Evolutionary conservation across 805 yeast genomes (phyloP).

Genomic region (Teunomyces aglyptinius): DNA sequence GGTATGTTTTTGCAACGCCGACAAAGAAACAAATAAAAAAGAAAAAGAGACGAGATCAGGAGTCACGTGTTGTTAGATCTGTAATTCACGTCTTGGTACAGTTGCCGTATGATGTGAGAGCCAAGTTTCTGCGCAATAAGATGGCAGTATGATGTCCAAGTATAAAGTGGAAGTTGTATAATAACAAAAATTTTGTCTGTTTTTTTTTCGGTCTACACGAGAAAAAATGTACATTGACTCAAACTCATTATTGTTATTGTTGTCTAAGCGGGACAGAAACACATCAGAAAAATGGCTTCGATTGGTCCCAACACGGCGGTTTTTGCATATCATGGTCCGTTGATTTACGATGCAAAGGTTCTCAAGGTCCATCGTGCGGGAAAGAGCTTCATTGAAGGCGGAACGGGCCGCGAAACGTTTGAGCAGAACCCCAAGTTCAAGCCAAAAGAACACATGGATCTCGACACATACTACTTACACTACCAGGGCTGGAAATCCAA

Average conservation of each 20-base stretch:
- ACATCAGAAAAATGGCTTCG: not conserved
- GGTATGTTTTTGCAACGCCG: not conserved
- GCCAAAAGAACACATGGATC: conserved; percentile 25
- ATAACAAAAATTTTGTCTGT: not conserved
- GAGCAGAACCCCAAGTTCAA: conserved; percentile 26
- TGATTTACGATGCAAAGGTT: conserved; percentile 85
- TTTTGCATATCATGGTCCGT: conserved; percentile 86
- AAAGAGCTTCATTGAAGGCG: conserved; percentile 36
- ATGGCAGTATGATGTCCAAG: not conserved
- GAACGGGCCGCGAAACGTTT: conserved; percentile 40
- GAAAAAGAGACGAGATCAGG: too few relatives aligned
- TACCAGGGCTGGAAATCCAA: conserved; percentile 94
- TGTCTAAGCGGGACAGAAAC: not conserved
- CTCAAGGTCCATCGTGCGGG: conserved; percentile 60
- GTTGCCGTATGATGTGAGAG: too few relatives aligned
- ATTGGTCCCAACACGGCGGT: conserved; percentile 15
- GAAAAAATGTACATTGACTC: not conserved
- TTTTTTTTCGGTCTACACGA: not conserved
- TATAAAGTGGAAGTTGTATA: not conserved
- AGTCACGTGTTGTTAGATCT: too few relatives aligned
- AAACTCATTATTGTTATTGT: not conserved
- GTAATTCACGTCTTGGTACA: too few relatives aligned
- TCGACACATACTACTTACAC: conserved; percentile 66
- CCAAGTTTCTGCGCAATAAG: not conserved
- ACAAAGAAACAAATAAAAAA: too few relatives aligned